Conservation (phyloP, 345 rosid species). For the Arabis alpina region DNA sequence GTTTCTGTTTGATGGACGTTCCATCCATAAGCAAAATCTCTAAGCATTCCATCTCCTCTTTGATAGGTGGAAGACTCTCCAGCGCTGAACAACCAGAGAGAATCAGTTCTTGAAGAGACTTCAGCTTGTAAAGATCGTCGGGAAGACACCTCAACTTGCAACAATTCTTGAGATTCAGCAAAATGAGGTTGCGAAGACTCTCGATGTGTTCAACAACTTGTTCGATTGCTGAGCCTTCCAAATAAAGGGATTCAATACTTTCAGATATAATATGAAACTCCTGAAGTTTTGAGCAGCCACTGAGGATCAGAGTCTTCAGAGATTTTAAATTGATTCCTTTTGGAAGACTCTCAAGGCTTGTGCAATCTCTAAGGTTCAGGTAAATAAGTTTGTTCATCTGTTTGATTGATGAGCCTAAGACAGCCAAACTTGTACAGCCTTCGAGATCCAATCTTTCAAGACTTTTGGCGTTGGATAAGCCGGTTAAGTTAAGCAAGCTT, state of each 20-base stretch:
- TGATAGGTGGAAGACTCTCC: conserved; percentile 35
- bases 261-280: conserved; percentile 36
- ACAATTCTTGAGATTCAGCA: conserved; percentile 40
- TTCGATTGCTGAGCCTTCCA: conserved; percentile 38
- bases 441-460: conserved; percentile 37
- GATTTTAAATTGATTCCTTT: conserved; percentile 2
- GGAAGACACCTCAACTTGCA: conserved; percentile 31
- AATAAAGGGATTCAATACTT: conserved; percentile 22
- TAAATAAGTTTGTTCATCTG: conserved; percentile 30
- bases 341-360: conserved; percentile 33
- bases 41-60: conserved; percentile 33
- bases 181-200: conserved; percentile 22
- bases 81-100: conserved; percentile 34
- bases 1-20: conserved; percentile 21
- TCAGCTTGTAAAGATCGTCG: conserved; percentile 34
- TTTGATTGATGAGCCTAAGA: conserved; percentile 12
- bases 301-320: conserved; percentile 34
- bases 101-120: conserved; percentile 40
- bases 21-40: conserved; percentile 44
- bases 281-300: conserved; percentile 37
- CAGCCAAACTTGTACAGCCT: conserved; percentile 37
- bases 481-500: conserved; percentile 33
- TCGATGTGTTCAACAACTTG: conserved; percentile 31
- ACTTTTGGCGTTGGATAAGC: conserved; percentile 38
- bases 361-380: conserved; percentile 39